These are phyloP conservation scores for Lachancea cidri DNA, from an alignment of 805 yeast genomes.

Conservation along the genomic window DNA sequence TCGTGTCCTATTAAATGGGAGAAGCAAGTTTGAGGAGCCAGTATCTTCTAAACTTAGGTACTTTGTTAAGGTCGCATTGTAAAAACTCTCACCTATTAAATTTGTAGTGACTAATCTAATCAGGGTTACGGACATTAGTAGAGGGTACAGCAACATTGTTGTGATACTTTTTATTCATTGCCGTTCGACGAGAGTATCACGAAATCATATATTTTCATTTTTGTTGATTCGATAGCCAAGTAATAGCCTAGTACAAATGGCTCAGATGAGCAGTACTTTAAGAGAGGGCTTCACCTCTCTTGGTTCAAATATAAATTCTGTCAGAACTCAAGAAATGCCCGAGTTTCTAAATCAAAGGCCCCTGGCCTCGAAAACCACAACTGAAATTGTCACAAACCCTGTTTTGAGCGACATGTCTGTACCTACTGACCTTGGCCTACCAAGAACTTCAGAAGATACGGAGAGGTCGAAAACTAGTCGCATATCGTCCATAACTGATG, in stretches of 20 bases:
- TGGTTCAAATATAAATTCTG: not conserved
- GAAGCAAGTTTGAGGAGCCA: conserved; percentile 13
- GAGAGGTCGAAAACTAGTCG: not conserved
- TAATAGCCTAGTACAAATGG: too few species aligned
- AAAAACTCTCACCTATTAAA: conserved; percentile 4
- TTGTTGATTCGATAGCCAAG: too few species aligned
- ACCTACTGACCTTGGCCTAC: conserved; percentile 11
- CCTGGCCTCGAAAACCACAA: conserved; percentile 25
- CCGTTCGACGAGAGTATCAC: not conserved
- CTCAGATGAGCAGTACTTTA: not conserved
- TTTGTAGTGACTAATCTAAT: not conserved
- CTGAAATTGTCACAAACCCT: conserved; percentile 28
- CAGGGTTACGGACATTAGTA: not conserved
- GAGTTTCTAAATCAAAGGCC: conserved; percentile 24
- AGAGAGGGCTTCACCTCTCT: not conserved
- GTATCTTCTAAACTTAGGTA: conserved; percentile 2
- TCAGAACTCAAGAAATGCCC: conserved; percentile 11
- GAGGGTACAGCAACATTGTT: not conserved
- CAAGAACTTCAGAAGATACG: not conserved
- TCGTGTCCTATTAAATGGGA: conserved; percentile 37
- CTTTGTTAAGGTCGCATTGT: conserved; percentile 4
- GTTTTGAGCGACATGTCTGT: conserved; percentile 26
- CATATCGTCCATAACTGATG: not conserved
- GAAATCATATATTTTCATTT: too few species aligned
- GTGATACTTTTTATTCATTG: not conserved